phyloP scores from a whole-genome alignment of 352 stramenopile genomes.

The Phytophthora pisi region DNA sequence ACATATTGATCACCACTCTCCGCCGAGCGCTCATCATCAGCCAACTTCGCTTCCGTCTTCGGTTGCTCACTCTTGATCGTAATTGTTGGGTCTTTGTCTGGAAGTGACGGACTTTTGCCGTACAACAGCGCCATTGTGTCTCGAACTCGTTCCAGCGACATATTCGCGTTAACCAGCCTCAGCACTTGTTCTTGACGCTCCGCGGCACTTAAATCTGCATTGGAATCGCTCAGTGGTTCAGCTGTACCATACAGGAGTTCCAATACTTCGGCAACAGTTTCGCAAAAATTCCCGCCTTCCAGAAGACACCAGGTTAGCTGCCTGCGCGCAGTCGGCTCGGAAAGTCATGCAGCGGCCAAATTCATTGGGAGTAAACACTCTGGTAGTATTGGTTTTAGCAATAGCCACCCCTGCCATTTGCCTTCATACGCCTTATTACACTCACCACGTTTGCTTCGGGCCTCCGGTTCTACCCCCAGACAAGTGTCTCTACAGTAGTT shows the following conservation, averaged over 20 bases:
- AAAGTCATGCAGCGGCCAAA: neutral
- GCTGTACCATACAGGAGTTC: neutral
- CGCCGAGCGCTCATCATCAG: too few relatives aligned
- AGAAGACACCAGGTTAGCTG: neutral
- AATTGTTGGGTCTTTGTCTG: neutral
- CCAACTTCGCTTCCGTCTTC: neutral
- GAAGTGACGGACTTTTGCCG: neutral
- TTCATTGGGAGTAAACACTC: neutral
- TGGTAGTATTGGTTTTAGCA: neutral
- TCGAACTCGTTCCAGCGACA: neutral
- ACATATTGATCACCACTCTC: too few relatives aligned
- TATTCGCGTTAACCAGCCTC: neutral
- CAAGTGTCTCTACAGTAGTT: neutral
- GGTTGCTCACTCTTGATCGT: neutral
- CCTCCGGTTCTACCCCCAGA: neutral
- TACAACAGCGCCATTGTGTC: neutral
- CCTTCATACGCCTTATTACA: neutral
- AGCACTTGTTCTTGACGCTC: neutral
- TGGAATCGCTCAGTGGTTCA: neutral
- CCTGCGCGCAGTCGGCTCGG: neutral
- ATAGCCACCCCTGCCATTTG: neutral
- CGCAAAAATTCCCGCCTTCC: neutral
- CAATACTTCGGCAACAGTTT: neutral
- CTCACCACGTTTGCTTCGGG: neutral
- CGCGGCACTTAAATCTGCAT: neutral